Percentiles rank a stretch among this genome's conserved stretches.
Conservation (phyloP, 176 grass and related monocot species). For the Coix lacrymajobi region DNA sequence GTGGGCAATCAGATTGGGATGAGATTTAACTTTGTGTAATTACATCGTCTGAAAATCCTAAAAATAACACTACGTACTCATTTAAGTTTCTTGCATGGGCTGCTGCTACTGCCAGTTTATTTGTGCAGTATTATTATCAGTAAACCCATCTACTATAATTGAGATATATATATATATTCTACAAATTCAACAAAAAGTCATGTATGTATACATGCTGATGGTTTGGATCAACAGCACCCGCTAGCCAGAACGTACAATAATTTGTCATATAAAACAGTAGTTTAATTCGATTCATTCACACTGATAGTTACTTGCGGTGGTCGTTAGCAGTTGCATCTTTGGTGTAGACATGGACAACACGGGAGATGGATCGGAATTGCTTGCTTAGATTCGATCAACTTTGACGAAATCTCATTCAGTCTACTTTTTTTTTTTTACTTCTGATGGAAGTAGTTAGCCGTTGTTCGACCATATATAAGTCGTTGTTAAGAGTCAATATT, state of each 20-base stretch:
- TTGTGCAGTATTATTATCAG: neutral
- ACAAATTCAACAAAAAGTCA: neutral
- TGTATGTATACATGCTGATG: neutral
- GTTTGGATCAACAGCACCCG: neutral
- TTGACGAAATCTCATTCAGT: neutral
- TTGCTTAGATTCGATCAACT: conserved; percentile 2
- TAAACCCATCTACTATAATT: neutral
- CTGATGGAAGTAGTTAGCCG: conserved; percentile 2
- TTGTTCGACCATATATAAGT: neutral
- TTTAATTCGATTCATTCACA: neutral
- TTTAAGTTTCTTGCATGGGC: neutral
- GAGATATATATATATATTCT: neutral
- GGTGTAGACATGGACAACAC: neutral
- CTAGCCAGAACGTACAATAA: neutral
- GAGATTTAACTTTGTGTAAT: neutral
- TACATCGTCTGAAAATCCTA: neutral
- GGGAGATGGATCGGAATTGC: neutral
- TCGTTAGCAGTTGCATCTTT: neutral
- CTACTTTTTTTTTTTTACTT: neutral
- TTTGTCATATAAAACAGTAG: neutral
- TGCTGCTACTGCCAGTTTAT: neutral
- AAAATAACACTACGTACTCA: neutral
- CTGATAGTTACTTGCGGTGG: neutral
- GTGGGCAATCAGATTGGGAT: neutral
- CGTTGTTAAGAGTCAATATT: neutral